phyloP scores from a whole-genome alignment of 805 yeast species.

The Kazachstania taianensis region DNA sequence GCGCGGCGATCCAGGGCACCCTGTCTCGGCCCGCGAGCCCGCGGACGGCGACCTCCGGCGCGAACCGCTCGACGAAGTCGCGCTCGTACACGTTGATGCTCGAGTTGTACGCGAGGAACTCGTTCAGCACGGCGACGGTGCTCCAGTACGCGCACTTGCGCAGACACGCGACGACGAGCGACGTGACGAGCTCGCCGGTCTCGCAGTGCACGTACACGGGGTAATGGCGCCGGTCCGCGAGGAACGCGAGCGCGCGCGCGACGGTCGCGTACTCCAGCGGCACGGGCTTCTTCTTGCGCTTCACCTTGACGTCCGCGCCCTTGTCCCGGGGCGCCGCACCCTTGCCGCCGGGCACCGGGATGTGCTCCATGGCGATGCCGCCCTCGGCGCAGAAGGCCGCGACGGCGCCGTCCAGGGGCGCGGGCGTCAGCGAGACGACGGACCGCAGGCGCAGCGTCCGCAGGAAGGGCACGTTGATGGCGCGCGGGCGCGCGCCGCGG shows the following conservation, averaged over 20 bases:
- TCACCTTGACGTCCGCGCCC: constrained; percentile 35
- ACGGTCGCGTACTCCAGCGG: constrained; percentile 65
- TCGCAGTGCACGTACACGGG: constrained; percentile 81
- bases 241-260: constrained; percentile 45
- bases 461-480: constrained; percentile 59
- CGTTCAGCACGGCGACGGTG: constrained; percentile 75
- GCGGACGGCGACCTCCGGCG: constrained; percentile 46
- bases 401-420: constrained; percentile 44
- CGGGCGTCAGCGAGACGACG: constrained; percentile 71
- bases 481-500: constrained; percentile 83
- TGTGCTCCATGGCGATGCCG: constrained; percentile 55
- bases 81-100: constrained; percentile 77
- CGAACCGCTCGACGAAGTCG: constrained; percentile 70
- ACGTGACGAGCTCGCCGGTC: constrained; percentile 82
- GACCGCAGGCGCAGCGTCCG: constrained; percentile 55
- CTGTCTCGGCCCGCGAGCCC: constrained; percentile 21
- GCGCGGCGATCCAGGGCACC: constrained; percentile 29
- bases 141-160: constrained; percentile 84
- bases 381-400: constrained; percentile 42
- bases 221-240: constrained; percentile 47
- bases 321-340: constrained; percentile 9
- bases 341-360: constrained; percentile 21
- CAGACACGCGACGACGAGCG: constrained; percentile 76
- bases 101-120: constrained; percentile 67
- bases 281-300: constrained; percentile 73